Evolutionary conservation across 768 basidiomycete species (phyloP).

Genomic region (Suillus spraguei): DNA sequence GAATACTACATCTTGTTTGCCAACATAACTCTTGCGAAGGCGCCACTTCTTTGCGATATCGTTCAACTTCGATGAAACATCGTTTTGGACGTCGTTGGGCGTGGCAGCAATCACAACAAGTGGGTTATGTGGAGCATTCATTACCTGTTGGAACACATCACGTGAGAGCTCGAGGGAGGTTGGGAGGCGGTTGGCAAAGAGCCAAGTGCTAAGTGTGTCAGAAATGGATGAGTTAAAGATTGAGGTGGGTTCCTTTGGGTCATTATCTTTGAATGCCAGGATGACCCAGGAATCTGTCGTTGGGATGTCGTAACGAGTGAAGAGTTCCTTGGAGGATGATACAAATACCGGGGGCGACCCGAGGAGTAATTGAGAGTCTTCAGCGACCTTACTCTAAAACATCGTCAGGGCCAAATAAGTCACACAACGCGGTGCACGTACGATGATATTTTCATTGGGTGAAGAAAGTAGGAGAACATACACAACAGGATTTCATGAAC

Average conservation of each 20-base stretch:
- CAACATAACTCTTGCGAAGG: conserved; percentile 32
- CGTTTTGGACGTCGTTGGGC: conserved; percentile 35
- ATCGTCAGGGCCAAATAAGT: conserved; percentile 4
- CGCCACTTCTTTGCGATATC: conserved; percentile 67
- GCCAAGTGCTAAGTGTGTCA: conserved; percentile 49
- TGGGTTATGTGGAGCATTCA: conserved; percentile 77
- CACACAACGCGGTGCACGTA: conserved; percentile 20
- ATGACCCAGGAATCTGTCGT: conserved; percentile 56
- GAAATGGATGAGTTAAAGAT: conserved; percentile 33
- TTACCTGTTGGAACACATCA: conserved; percentile 81
- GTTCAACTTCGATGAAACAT: conserved; percentile 48
- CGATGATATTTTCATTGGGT: conserved; percentile 34
- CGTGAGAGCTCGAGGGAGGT: conserved; percentile 72
- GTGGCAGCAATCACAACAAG: conserved; percentile 77
- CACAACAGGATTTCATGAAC: conserved; percentile 51
- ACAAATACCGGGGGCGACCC: conserved; percentile 52
- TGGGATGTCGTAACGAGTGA: conserved; percentile 38
- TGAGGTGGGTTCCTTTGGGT: conserved; percentile 48
- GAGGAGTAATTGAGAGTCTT: conserved; percentile 53
- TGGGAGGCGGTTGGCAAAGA: conserved; percentile 72
- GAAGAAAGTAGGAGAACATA: conserved; percentile 58
- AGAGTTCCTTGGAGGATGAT: conserved; percentile 37
- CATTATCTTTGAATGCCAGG: conserved; percentile 66
- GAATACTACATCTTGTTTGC: conserved; percentile 69
- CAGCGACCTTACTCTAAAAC: conserved; percentile 52